A percentile compares a stretch with the other conserved stretches of the same genome.
Conservation (phyloP, 2,329 filamentous ascomycete genomes). For the Coniochaeta prunicola region DNA sequence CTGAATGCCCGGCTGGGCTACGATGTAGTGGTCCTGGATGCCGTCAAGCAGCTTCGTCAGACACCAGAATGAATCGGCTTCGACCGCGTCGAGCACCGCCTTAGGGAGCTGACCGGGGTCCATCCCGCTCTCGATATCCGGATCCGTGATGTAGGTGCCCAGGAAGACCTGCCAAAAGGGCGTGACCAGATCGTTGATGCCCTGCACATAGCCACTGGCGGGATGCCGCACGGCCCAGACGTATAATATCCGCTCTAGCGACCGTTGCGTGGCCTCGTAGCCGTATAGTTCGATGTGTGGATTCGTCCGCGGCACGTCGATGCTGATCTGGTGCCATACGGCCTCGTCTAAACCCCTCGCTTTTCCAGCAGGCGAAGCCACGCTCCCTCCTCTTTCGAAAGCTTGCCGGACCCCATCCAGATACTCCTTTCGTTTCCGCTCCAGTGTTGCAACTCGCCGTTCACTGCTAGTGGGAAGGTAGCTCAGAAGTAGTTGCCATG, state of each 20-base stretch:
- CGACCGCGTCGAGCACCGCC: constrained; percentile 88
- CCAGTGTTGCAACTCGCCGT: constrained; percentile 78
- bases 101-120: constrained; percentile 90
- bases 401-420: constrained; percentile 78
- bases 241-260: constrained; percentile 89
- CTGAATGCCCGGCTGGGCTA: constrained; percentile 93
- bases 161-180: constrained; percentile 98
- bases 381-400: constrained; percentile 56
- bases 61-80: constrained; percentile 98
- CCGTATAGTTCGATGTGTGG: constrained; percentile 92
- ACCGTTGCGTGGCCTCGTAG: constrained; percentile 92
- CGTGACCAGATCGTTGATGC: constrained; percentile 95
- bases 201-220: constrained; percentile 95
- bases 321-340: constrained; percentile 99
- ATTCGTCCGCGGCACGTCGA: constrained; percentile 93
- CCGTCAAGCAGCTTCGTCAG: constrained; percentile 96
- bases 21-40: constrained; percentile 98
- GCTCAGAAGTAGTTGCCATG: constrained; percentile 93
- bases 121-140: constrained; percentile 89
- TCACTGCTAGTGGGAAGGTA: constrained; percentile 98
- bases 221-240: constrained; percentile 97
- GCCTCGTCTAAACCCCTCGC: constrained; percentile 73
- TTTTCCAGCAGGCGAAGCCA: constrained; percentile 12
- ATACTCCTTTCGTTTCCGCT: constrained; percentile 94
- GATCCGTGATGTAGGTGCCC: constrained; percentile 88